These are phyloP conservation scores for Amesomyces nigricolor DNA, from an alignment of 2,329 filamentous ascomycete genomes.

Conservation along the genomic window DNA sequence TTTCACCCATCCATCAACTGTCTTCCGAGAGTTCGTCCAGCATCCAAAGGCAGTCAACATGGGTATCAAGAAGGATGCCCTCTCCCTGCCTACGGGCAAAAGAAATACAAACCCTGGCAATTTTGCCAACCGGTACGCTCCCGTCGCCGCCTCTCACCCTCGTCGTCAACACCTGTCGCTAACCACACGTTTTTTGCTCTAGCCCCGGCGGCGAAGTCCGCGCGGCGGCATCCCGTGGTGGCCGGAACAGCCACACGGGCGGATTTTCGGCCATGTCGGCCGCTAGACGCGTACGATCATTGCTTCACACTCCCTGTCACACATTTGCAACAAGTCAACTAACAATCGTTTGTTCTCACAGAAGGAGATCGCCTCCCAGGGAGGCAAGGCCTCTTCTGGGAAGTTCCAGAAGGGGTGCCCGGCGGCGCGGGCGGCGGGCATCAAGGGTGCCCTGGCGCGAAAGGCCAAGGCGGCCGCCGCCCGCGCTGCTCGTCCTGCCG, in stretches of 20 bases:
- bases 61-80: too few relatives aligned
- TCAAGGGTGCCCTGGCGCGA: conserved; percentile 39
- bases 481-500: too few relatives aligned
- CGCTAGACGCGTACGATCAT: conserved; percentile 27
- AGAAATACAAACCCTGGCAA: too few relatives aligned
- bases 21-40: too few relatives aligned
- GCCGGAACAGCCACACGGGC: conserved; percentile 34
- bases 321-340: conserved; percentile 24
- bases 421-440: conserved; percentile 47
- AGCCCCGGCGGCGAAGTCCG: conserved; percentile 41
- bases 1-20: too few relatives aligned
- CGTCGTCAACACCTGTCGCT: too few relatives aligned
- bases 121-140: too few relatives aligned
- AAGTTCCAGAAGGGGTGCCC: conserved; percentile 50
- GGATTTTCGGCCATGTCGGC: conserved; percentile 38
- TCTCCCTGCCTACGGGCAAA: too few relatives aligned
- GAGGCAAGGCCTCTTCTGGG: conserved; percentile 48
- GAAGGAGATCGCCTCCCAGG: conserved; percentile 51
- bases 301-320: not conserved
- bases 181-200: too few relatives aligned
- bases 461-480: too few relatives aligned
- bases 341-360: conserved; percentile 22
- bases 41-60: too few relatives aligned
- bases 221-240: conserved; percentile 39
- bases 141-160: too few relatives aligned